These are phyloP conservation scores for Asterochloris sp. DNA, from an alignment of 139 green algal species.

Conservation along the genomic window DNA sequence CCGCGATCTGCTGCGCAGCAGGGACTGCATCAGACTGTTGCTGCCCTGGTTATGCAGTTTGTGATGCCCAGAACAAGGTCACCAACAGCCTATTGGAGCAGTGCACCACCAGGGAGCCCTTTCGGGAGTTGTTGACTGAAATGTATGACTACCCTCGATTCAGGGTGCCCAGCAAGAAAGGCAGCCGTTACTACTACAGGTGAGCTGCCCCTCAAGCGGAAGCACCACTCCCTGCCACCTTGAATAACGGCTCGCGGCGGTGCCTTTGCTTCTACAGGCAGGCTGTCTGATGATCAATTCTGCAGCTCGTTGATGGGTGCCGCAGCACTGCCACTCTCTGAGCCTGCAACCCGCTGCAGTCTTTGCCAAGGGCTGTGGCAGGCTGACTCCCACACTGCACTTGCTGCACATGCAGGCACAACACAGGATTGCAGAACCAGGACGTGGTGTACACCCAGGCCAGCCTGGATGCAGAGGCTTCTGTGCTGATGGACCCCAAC, in stretches of 20 bases:
- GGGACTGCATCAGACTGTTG: neutral
- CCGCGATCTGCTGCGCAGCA: no score
- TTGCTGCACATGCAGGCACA: conserved; percentile 64
- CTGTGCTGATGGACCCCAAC: conserved; percentile 91
- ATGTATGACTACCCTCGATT: conserved; percentile 71
- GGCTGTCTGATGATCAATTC: no score
- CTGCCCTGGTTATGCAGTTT: conserved; percentile 46
- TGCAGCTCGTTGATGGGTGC: no score
- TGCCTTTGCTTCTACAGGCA: no score
- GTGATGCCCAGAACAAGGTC: conserved; percentile 80
- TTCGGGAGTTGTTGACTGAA: conserved; percentile 53
- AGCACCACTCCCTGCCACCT: no score
- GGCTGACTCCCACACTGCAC: neutral
- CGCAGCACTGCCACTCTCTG: neutral
- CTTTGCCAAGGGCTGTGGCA: neutral
- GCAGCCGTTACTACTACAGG: neutral
- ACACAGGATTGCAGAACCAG: conserved; percentile 85
- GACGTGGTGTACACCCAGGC: conserved; percentile 72
- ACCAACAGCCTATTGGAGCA: conserved; percentile 63
- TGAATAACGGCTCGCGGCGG: no score
- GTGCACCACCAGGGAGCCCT: conserved; percentile 58
- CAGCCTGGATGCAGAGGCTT: conserved; percentile 37
- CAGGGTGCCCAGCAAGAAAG: neutral
- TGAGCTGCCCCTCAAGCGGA: no score
- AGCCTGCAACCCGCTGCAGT: neutral